Evolutionary conservation across 805 yeast species (phyloP), one percentile per base, ranked within the genome.

Genomic region (Saccharomycopsis synnaedendra): DNA sequence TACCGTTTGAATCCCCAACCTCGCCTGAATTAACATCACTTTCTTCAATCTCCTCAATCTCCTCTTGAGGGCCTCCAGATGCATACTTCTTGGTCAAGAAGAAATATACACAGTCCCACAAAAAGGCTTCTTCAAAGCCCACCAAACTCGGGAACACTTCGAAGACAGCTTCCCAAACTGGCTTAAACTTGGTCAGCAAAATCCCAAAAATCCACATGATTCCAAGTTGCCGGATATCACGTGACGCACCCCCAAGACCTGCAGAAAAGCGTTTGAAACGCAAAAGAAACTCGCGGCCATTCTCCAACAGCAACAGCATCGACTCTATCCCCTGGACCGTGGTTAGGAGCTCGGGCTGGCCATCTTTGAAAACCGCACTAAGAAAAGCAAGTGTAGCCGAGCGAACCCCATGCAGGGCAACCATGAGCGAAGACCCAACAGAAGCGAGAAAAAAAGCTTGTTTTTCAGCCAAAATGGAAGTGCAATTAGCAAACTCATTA

Each of bases 161-260:
- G 46, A 71, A 65, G 1, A 84, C 83, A 4, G 83, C 87, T 19
- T 76, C 73, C 95, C 96, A 88, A 9, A 83, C 72, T 0, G 97
- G 97, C 48, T 86, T 83, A 56, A 90, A 87, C 49, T 76, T 75
- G 34, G 80, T 79, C 3, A 86, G 70, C 40, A 89, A 64, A 51
- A 84, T 70, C 34, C 97, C 97, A 55, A 83, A 72, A 37, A 78
- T 47, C 56, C 71, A 78, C 28, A 68, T 69, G 37, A 74, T 66
- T 33, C 75, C 68, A 10, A 71, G 56, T n/a, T 50, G 39, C 54
- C 11, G 11, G 36, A 34, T 34, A 3, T 34, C 36, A 19, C 19
- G 19, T 19, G 19, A 19, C 19, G 19, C 19, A 19, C 19, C 19
- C 5, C 52, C 47, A 8, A 59, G 43, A 1, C 45, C 54, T 31